Conservation (phyloP, 345 rosid genomes). For the Euclidium syriacum region DNA sequence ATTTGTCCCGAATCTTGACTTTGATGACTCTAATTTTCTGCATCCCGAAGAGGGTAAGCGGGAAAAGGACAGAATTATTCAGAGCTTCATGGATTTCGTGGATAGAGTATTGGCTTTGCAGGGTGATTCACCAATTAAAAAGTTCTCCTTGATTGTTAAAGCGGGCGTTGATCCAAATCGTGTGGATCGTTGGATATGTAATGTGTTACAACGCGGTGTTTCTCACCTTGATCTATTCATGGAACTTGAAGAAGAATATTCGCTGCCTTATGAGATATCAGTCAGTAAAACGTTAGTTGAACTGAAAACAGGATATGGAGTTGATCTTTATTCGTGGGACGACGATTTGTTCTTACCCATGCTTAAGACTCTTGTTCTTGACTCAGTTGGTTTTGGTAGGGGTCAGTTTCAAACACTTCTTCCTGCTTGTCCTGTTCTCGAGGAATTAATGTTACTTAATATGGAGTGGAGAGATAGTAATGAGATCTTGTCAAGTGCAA, state of each 20-base stretch:
- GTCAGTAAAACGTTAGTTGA: slow-evolving; percentile 11
- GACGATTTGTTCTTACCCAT: slow-evolving; percentile 9
- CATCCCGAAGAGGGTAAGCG: background rate
- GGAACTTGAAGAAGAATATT: background rate
- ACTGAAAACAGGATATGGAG: background rate
- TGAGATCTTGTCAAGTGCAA: slow-evolving; percentile 14
- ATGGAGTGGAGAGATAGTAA: slow-evolving; percentile 24
- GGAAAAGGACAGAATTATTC: background rate
- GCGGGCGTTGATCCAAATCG: background rate
- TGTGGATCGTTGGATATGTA: slow-evolving; percentile 19
- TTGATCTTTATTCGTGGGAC: slow-evolving; percentile 15
- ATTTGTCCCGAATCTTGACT: slow-evolving; percentile 6
- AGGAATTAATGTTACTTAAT: background rate
- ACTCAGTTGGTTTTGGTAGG: slow-evolving; percentile 6
- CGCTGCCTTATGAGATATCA: slow-evolving; percentile 16
- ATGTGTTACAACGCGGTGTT: slow-evolving; percentile 17
- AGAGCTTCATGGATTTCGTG: slow-evolving; percentile 11
- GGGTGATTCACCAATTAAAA: slow-evolving; percentile 1
- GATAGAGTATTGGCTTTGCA: slow-evolving; percentile 11
- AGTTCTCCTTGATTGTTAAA: slow-evolving; percentile 5
- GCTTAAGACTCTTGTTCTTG: slow-evolving; percentile 11
- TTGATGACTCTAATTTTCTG: slow-evolving; percentile 3
- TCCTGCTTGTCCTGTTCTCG: slow-evolving; percentile 22
- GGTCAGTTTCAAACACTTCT: slow-evolving; percentile 26
- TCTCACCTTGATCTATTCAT: slow-evolving; percentile 11